Base-by-base conservation (phyloP, 495 filamentous ascomycete genomes). In the Hypoxylon lienhwacheense region DNA sequence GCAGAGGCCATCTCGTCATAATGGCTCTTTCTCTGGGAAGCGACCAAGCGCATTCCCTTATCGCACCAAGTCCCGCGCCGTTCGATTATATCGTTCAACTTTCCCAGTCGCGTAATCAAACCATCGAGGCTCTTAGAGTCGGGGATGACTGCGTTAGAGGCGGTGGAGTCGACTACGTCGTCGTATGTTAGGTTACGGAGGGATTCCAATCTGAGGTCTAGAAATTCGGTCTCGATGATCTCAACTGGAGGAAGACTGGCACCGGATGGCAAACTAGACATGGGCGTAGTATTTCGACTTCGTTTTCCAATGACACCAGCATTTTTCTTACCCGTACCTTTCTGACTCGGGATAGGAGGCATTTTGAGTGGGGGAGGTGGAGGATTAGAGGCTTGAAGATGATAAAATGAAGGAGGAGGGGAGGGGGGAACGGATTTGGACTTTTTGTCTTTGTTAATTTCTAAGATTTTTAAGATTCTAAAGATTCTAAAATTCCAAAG, bases 281-380 rank as follows among this genome's bases (percentile, higher is more conserved):
- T 85, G 28, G 90, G 90, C 2, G 90, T 95, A 7, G 89, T 91
- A 70, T 93, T 92, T 61, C 90, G 86, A 64, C 88, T 92, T 47
- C 85, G 84, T 61, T 88, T 88, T 53, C 82, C 85, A 48, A 89
- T 85, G 37, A 75, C 80, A 59, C 85, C 84, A 49, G 84, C 70
- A 46, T 71, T 76, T 62, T 82, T 84, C 79, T 90, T 90, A 59
- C 85, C 81, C 55, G 89, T 90, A 52, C 88, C 85, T 70, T 91
- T 91, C 66, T 81, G 79, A 49, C 79, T 76, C 33, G 73, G 74
- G 19, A 68, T 65, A 12, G 77, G 77, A 61, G 79, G 74, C 78
- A 79, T 81, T 31, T 32, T 70, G 73, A 72, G 43, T 32, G 16
- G 66, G 79, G 73, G 40, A 77, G 75, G 3, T 73, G 67, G 37